These are phyloP conservation scores for Orbilia oligospora DNA, from an alignment of 2,329 filamentous ascomycete genomes.

Conservation along the genomic window DNA sequence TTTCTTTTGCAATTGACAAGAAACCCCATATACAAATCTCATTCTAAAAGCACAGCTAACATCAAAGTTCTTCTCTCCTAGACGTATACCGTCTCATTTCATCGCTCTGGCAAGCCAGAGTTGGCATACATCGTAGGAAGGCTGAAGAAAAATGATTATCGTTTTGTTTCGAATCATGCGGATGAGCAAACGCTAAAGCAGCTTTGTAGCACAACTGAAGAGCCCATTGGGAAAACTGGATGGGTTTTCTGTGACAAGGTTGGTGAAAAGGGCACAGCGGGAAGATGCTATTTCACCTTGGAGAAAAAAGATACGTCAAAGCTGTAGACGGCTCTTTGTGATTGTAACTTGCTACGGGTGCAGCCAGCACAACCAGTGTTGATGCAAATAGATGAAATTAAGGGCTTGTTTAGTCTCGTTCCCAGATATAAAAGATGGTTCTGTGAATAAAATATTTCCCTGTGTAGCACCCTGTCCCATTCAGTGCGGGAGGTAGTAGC, in stretches of 20 bases:
- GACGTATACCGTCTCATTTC: slow-evolving; percentile 75
- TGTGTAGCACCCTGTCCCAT: no score
- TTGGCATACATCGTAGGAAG: slow-evolving; percentile 72
- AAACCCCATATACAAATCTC: neutral
- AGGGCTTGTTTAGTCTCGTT: no score
- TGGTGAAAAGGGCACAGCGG: slow-evolving; percentile 66
- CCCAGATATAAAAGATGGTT: no score
- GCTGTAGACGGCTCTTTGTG: neutral
- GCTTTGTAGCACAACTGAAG: slow-evolving; percentile 68
- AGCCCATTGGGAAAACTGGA: slow-evolving; percentile 71
- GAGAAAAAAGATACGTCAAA: slow-evolving; percentile 31
- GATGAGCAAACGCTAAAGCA: slow-evolving; percentile 70
- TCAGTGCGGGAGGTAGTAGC: no score
- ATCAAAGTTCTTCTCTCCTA: slow-evolving; percentile 62
- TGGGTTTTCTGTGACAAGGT: slow-evolving; percentile 66
- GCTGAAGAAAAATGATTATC: slow-evolving; percentile 68
- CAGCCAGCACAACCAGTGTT: no score
- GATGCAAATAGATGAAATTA: no score
- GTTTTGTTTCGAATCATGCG: slow-evolving; percentile 74
- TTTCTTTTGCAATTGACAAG: neutral
- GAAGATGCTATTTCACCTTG: slow-evolving; percentile 47
- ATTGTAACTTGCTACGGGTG: neutral
- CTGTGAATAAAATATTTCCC: no score
- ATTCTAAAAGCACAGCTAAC: no score
- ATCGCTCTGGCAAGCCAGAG: slow-evolving; percentile 70